Percentiles rank a stretch among this genome's conserved stretches.
These are phyloP conservation scores for Sclerotinia minor DNA, from an alignment of 2,329 filamentous ascomycete species.

Conservation along the genomic window DNA sequence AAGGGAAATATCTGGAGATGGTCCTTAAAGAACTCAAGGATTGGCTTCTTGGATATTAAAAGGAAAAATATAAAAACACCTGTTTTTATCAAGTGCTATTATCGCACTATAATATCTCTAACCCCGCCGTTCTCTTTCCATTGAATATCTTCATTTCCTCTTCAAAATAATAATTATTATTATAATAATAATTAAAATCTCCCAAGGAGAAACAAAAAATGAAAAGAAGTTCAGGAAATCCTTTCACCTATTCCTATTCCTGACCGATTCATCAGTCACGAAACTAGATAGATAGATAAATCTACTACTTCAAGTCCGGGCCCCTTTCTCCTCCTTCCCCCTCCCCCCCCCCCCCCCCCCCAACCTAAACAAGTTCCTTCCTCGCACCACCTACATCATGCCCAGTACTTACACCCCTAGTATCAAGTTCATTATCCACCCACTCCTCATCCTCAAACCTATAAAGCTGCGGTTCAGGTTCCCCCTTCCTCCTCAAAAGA, in stretches of 20 bases:
- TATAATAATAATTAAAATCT: not conserved
- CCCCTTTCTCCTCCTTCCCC: no score
- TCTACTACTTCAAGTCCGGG: no score
- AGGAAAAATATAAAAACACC: no score
- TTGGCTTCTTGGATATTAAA: no score
- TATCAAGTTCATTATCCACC: slow-evolving; percentile 10
- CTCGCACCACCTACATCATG: not conserved
- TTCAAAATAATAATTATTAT: not conserved
- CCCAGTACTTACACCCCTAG: slow-evolving; percentile 14
- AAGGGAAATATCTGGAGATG: no score
- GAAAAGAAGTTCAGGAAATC: not conserved
- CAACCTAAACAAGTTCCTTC: slow-evolving; percentile 15
- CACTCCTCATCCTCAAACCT: slow-evolving; percentile 24
- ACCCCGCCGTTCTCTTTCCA: not conserved
- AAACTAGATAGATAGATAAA: no score
- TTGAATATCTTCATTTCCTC: not conserved
- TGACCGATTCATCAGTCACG: no score
- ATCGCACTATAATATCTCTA: not conserved
- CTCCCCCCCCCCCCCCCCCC: no score
- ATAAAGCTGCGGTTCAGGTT: slow-evolving; percentile 16
- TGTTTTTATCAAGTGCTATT: not conserved
- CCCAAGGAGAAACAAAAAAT: not conserved
- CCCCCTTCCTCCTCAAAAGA: slow-evolving; percentile 41
- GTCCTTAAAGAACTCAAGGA: no score
- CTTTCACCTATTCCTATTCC: not conserved